Base-by-base conservation (phyloP, 495 filamentous ascomycete genomes). In the Xylaria sp. region DNA sequence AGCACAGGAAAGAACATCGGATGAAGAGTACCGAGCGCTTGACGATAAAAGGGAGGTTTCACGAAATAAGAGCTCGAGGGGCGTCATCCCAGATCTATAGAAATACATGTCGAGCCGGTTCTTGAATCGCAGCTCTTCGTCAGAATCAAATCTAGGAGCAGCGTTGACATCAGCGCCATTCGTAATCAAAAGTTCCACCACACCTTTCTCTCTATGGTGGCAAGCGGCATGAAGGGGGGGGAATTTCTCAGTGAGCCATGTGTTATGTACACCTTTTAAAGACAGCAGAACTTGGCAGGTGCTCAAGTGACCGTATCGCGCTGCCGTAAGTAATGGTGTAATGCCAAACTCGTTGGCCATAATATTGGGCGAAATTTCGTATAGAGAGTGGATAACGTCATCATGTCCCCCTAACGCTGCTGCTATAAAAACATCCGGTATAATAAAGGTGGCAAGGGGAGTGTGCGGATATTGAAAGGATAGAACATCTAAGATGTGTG, bases 131-230 rank as follows among this genome's bases (percentile, higher is more conserved):
- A 17, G 8, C 29, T 24, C 8, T 61, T 61, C 35, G 19, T 17
- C 7, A 17, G 26, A 41, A 41, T 24, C 57, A 61, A 40, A 61
- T 40, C 4, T 61, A 41, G 57, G 17, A 41, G 17, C 19, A 41
- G 33, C 57, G 11, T 61, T 21, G 57, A 61, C 57, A 41, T 61
- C 57, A 61, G 57, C 33, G n/a, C 57, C 57, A n/a, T 61, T 61
- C 19, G 2, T 37, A 41, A 61, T 61, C 4, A 61, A 41, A 41
- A 61, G 40, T 40, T 41, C 33, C 35, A 61, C 33, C 35, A 61
- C 57, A 14, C 19, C 57, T 31, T 40, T n/a, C 40, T 61, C 2
- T 37, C 33, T 33, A 41, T 14, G 2, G 17, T 21, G 11, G 35
- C 57, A 61, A 31, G 57, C 57, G n/a, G 19, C 31, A 1, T 61